Percentiles rank a stretch among this genome's conserved stretches.
Conservation (phyloP, 2,329 filamentous ascomycete genomes). For the Calonectria pseudoturangicola region DNA sequence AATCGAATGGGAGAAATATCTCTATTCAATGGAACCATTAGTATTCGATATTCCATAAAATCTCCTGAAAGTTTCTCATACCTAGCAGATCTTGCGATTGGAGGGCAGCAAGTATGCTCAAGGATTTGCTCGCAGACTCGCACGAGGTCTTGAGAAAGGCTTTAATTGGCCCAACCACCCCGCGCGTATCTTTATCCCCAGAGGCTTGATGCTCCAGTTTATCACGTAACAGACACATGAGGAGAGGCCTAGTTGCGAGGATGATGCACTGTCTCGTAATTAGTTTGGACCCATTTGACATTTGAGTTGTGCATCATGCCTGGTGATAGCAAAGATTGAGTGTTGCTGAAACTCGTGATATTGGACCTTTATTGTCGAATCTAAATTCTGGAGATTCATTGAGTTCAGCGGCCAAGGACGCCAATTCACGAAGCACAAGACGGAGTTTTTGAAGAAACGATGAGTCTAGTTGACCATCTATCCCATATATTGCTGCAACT, state of each 20-base stretch:
- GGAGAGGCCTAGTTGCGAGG: slow-evolving; percentile 28
- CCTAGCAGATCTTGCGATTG: slow-evolving; percentile 33
- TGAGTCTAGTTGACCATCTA: slow-evolving; percentile 25
- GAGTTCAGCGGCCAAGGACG: slow-evolving; percentile 20
- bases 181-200: not conserved
- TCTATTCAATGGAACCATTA: not conserved
- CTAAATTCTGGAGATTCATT: slow-evolving; percentile 18
- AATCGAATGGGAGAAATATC: slow-evolving; percentile 35
- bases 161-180: slow-evolving; percentile 22
- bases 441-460: slow-evolving; percentile 27
- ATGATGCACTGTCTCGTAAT: slow-evolving; percentile 27
- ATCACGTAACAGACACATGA: slow-evolving; percentile 34
- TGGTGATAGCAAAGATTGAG: slow-evolving; percentile 39
- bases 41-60: not conserved
- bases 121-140: slow-evolving; percentile 28
- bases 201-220: slow-evolving; percentile 23
- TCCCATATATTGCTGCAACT: slow-evolving; percentile 22
- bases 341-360: slow-evolving; percentile 33
- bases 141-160: slow-evolving; percentile 32
- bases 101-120: slow-evolving; percentile 26
- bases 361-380: slow-evolving; percentile 11
- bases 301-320: not conserved
- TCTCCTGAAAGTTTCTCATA: not conserved
- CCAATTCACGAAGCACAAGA: slow-evolving; percentile 25
- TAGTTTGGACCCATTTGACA: not conserved